Conservation (phyloP, 164 flowering plant genomes). For the Warburgia ugandensis region DNA sequence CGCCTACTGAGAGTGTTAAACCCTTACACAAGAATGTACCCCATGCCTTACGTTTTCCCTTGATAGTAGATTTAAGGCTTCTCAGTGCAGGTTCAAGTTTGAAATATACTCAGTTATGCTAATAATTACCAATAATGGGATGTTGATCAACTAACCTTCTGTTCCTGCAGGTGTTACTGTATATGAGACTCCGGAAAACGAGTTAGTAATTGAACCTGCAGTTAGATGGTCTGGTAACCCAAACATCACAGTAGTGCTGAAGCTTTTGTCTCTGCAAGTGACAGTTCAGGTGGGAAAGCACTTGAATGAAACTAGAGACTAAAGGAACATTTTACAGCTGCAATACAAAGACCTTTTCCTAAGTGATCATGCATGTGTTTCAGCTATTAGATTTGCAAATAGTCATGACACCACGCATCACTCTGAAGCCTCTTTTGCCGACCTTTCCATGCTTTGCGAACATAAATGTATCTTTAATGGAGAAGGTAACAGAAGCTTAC, state of each 20-base stretch:
- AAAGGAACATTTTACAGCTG: too few relatives aligned
- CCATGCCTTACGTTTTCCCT: too few relatives aligned
- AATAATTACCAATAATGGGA: too few relatives aligned
- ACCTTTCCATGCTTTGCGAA: constrained; percentile 82
- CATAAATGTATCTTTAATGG: constrained; percentile 61
- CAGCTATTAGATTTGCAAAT: constrained; percentile 85
- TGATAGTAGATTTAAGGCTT: too few relatives aligned
- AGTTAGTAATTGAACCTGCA: constrained; percentile 64
- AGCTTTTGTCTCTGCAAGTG: constrained; percentile 37
- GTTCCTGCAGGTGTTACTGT: constrained; percentile 55
- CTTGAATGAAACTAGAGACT: too few relatives aligned
- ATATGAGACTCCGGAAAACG: constrained; percentile 69
- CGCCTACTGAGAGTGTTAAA: too few relatives aligned
- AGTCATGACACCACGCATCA: constrained; percentile 50
- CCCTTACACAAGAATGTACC: too few relatives aligned
- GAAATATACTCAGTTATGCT: too few relatives aligned
- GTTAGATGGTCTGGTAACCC: constrained; percentile 91
- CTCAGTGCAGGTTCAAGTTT: too few relatives aligned
- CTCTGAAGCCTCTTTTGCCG: constrained; percentile 83
- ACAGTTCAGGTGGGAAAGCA: constrained; percentile 56
- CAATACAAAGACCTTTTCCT: constrained; percentile 4
- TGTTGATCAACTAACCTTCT: background rate
- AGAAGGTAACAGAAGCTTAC: constrained; percentile 58
- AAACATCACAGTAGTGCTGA: constrained; percentile 48
- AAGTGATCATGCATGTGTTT: constrained; percentile 16